Evolutionary conservation across 2,329 filamentous ascomycete genomes (phyloP).

Genomic region (Colletotrichum lini): DNA sequence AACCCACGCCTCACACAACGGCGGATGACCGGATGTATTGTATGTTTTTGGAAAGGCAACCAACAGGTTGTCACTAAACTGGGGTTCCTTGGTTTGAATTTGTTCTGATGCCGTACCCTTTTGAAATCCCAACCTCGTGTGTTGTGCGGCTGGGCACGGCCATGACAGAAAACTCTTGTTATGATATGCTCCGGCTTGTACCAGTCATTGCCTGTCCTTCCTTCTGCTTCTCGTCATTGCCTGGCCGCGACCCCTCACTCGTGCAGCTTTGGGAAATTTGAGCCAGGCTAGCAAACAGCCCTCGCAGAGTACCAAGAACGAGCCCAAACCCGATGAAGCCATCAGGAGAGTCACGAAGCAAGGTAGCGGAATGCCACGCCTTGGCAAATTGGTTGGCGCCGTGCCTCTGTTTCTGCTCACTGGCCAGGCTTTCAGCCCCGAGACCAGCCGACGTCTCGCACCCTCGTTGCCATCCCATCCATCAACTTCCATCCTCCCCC

Average conservation of each 20-base stretch:
- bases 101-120: neutral
- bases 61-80: neutral
- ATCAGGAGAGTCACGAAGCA: conserved; percentile 28
- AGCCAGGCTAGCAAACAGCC: conserved; percentile 1
- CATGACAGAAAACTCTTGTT: neutral
- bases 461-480: conserved; percentile 6
- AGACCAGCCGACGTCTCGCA: conserved; percentile 18
- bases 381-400: conserved; percentile 34
- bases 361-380: conserved; percentile 31
- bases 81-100: neutral
- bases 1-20: neutral
- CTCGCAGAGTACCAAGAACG: conserved; percentile 24
- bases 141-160: no score
- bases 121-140: neutral
- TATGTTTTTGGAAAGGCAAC: neutral
- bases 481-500: neutral
- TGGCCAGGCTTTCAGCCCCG: conserved; percentile 9
- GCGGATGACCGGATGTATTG: neutral
- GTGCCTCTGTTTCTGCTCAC: conserved; percentile 18
- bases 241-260: neutral
- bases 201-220: neutral
- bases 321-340: conserved; percentile 24
- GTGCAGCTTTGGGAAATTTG: conserved; percentile 10
- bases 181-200: neutral
- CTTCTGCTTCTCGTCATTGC: neutral